phyloP scores from a whole-genome alignment of 1,139 yeast species.

The Yamadazyma trypodendri region DNA sequence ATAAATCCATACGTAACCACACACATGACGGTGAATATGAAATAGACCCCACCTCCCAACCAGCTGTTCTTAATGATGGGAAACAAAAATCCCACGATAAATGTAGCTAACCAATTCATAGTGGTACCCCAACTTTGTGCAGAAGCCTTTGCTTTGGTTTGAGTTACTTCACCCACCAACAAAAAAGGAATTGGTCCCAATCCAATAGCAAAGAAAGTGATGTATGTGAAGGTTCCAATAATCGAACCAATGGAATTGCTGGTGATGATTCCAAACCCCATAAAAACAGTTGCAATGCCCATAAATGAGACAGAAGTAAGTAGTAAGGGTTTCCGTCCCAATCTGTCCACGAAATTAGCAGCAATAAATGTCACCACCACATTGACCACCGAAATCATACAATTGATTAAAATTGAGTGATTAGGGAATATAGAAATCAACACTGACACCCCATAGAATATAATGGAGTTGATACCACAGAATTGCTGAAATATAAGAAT shows the following conservation, averaged over 20 bases:
- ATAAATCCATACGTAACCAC: conserved; percentile 49
- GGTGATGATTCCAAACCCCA: conserved; percentile 64
- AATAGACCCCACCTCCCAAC: conserved; percentile 80
- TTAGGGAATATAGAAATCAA: conserved; percentile 68
- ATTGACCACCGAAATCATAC: conserved; percentile 71
- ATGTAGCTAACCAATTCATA: conserved; percentile 89
- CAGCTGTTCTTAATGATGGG: conserved; percentile 61
- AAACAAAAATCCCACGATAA: conserved; percentile 74
- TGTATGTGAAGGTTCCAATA: conserved; percentile 67
- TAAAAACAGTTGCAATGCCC: conserved; percentile 61
- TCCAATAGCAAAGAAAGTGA: conserved; percentile 85
- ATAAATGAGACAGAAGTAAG: conserved; percentile 64
- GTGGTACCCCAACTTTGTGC: conserved; percentile 94
- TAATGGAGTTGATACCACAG: conserved; percentile 88
- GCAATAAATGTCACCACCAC: conserved; percentile 69
- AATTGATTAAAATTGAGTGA: conserved; percentile 67
- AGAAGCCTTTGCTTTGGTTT: conserved; percentile 70
- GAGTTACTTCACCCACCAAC: conserved; percentile 85
- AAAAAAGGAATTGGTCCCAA: conserved; percentile 94
- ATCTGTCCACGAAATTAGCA: conserved; percentile 68
- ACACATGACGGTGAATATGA: conserved; percentile 64
- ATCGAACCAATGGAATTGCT: conserved; percentile 56
- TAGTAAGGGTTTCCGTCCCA: conserved; percentile 77
- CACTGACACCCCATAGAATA: conserved; percentile 88
- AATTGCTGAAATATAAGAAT: conserved; percentile 87